phyloP scores from a whole-genome alignment of 495 filamentous ascomycete genomes.

The Aspergillus mulundensis region DNA sequence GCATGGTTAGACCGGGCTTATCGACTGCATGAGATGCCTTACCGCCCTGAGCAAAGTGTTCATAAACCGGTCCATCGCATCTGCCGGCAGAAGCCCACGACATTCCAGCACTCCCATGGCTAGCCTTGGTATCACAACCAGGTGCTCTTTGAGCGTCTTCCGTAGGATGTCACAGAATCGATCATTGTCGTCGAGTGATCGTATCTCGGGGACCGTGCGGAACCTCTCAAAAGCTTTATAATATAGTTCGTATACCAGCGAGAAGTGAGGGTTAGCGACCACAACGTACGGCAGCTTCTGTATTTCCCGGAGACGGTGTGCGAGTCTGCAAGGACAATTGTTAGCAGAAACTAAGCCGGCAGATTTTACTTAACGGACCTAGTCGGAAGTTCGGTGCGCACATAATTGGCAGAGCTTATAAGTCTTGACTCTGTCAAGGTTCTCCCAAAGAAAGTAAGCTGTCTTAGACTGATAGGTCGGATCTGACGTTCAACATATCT shows the following conservation, averaged over 20 bases:
- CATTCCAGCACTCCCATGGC: slow-evolving; percentile 93
- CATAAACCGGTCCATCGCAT: slow-evolving; percentile 90
- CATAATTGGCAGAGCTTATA: slow-evolving; percentile 93
- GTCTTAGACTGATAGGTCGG: slow-evolving; percentile 80
- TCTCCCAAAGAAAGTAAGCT: slow-evolving; percentile 91
- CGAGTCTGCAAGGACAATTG: slow-evolving; percentile 52
- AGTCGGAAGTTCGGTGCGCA: slow-evolving; percentile 91
- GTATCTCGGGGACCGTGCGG: slow-evolving; percentile 77
- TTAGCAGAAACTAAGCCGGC: background rate
- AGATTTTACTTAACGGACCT: slow-evolving; percentile 48
- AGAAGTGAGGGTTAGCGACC: slow-evolving; percentile 90
- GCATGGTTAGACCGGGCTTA: background rate
- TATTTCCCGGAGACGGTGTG: slow-evolving; percentile 94
- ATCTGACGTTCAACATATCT: slow-evolving; percentile 87
- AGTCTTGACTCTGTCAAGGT: slow-evolving; percentile 86
- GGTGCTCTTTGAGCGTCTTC: slow-evolving; percentile 76
- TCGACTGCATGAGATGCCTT: slow-evolving; percentile 26
- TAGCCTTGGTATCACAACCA: slow-evolving; percentile 88
- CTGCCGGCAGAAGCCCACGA: slow-evolving; percentile 67
- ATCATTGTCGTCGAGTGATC: slow-evolving; percentile 87
- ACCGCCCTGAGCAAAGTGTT: slow-evolving; percentile 88
- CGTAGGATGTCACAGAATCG: slow-evolving; percentile 76
- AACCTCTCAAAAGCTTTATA: slow-evolving; percentile 91
- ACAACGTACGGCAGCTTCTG: slow-evolving; percentile 95
- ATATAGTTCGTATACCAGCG: slow-evolving; percentile 93